Evolutionary conservation across 179 eudicot species (phyloP).

Genomic region (Actinidia arguta): DNA sequence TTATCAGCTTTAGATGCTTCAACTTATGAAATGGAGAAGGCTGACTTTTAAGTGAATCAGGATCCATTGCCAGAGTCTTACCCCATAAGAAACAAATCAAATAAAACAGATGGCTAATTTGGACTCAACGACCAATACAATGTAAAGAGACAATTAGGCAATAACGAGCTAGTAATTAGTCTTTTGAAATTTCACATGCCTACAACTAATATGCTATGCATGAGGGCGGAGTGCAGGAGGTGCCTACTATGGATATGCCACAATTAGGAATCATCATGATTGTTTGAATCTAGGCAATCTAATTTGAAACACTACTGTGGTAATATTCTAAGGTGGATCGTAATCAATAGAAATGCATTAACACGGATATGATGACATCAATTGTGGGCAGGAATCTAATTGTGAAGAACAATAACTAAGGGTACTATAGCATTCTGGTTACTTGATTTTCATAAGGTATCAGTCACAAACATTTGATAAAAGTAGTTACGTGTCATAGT

Average conservation of each 20-base stretch:
- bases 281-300: background rate
- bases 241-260: background rate
- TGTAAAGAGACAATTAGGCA: background rate
- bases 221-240: background rate
- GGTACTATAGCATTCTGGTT: too few relatives aligned
- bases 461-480: too few relatives aligned
- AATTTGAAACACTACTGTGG: background rate
- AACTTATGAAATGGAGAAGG: slow-evolving; percentile 3
- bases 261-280: background rate
- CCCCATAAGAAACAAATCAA: background rate
- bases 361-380: background rate
- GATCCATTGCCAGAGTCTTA: slow-evolving; percentile 10
- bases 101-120: background rate
- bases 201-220: background rate
- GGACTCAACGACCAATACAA: background rate
- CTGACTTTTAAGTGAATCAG: background rate
- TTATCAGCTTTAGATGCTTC: background rate
- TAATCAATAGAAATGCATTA: background rate
- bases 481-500: too few relatives aligned
- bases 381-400: too few relatives aligned
- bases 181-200: background rate
- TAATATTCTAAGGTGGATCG: background rate
- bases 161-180: background rate
- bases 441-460: too few relatives aligned
- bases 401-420: too few relatives aligned